Evolutionary conservation across 305 asterid species (phyloP), one percentile per base, ranked within the genome.

Genomic region (Fraxinus albicans): DNA sequence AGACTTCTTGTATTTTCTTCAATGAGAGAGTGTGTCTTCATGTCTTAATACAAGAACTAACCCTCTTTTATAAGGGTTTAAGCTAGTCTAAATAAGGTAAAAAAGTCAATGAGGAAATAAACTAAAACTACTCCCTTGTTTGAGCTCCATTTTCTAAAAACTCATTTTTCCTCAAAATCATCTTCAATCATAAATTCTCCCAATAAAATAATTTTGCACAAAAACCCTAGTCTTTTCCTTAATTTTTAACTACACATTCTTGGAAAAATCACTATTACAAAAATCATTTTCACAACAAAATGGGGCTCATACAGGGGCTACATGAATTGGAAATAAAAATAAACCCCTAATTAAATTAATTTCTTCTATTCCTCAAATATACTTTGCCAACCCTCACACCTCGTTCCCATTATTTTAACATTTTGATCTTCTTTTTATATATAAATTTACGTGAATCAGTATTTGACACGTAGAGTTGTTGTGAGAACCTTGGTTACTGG

Each of bases 401-500:
- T 3, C 1, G 33, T 27, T 25, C 6, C 33, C 72, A 63, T 21
- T 23, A 65, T 27, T 65, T 23, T 63, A 63, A 8, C 73, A 21
- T 23, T 63, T 63, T 63, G 15, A 63, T 63, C 33, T 63, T 23
- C 29, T 19, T 60, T 50, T 5, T 7, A 21, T 63, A 63, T 60
- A 21, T 60, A 21, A 23, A 63, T 63, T 1, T 63, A 23, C 6
- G 1, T 53, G 34, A 63, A 21, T 63, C 13, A 17, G 73, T 63
- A 31, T 1, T 23, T 21, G 31, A 8, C 33, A 2, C 34, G 3
- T 12, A 8, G 15, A 65, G 9, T 65, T 65, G 15, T 23, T 6
- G 5, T 9, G 73, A 21, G 73, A 25, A 25, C 33, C 29, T 8
- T 65, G 31, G 73, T 65, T 82, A 81, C 78, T 60, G 79, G 82